Conservation (phyloP, 495 filamentous ascomycete species). For the Thozetella sp. region DNA sequence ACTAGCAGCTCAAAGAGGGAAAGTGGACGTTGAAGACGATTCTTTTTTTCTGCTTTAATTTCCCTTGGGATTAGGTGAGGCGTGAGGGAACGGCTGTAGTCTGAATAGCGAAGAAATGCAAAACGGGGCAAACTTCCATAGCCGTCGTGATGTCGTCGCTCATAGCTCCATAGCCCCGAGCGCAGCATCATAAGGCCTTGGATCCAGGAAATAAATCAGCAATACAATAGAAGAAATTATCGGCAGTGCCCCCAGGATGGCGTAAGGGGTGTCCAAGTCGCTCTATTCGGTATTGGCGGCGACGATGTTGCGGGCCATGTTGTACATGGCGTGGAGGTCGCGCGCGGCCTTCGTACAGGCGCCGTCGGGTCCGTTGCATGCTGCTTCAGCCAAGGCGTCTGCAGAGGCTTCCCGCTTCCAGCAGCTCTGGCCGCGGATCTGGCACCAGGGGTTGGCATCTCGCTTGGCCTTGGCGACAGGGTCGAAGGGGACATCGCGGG, state of each 20-base stretch:
- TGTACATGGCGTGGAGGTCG: slow-evolving; percentile 33
- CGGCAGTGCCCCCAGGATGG: too few species aligned
- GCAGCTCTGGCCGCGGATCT: slow-evolving; percentile 20
- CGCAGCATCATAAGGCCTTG: too few species aligned
- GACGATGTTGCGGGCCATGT: slow-evolving; percentile 28
- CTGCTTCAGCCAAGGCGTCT: slow-evolving; percentile 19
- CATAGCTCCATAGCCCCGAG: too few species aligned
- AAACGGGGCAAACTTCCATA: too few species aligned
- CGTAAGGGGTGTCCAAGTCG: too few species aligned
- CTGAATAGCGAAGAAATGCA: not conserved
- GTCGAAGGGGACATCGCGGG: slow-evolving; percentile 14
- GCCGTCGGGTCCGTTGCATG: slow-evolving; percentile 25
- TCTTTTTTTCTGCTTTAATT: not conserved
- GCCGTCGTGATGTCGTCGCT: too few species aligned
- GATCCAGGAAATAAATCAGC: too few species aligned
- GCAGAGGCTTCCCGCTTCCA: slow-evolving; percentile 25
- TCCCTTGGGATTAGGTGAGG: too few species aligned
- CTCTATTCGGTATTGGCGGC: slow-evolving; percentile 20
- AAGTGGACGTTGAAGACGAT: slow-evolving; percentile 5
- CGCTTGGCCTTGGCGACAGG: slow-evolving; percentile 22
- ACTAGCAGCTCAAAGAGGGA: too few species aligned
- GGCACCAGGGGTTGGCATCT: slow-evolving; percentile 17
- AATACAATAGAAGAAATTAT: too few species aligned
- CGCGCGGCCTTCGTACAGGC: slow-evolving; percentile 33
- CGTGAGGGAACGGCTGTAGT: not conserved